phyloP scores from a whole-genome alignment of 75 land plant species.

The Cupressus sempervirens region DNA sequence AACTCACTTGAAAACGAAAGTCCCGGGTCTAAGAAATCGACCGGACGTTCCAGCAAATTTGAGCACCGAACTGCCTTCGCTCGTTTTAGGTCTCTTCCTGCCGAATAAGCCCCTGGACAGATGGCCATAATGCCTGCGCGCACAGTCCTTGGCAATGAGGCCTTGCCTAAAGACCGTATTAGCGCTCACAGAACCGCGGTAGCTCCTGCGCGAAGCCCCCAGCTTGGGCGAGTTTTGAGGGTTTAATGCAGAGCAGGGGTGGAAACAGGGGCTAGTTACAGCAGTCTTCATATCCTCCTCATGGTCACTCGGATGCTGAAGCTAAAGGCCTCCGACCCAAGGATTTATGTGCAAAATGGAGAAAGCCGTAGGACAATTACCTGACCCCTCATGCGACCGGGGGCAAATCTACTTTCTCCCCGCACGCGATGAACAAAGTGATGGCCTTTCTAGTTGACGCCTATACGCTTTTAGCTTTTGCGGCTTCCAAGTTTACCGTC shows the following conservation, averaged over 20 bases:
- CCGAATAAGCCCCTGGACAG: conserved; percentile 9
- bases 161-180: background rate
- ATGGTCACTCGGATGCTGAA: background rate
- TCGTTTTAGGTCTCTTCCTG: conserved; percentile 3
- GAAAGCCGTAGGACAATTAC: background rate
- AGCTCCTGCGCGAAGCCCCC: conserved; percentile 8
- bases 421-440: background rate
- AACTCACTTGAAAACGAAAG: background rate
- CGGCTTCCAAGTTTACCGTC: background rate
- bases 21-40: background rate
- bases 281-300: conserved; percentile 8
- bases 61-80: background rate
- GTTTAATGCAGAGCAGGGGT: conserved; percentile 2
- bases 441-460: background rate
- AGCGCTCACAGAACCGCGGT: conserved; percentile 3
- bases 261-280: background rate
- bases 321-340: background rate
- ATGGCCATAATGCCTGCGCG: background rate
- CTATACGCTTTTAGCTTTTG: background rate
- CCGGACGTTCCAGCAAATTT: background rate
- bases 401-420: too few species aligned
- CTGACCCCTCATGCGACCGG: background rate
- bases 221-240: background rate
- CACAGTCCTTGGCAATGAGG: conserved; percentile 9
- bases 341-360: background rate